Conservation (phyloP, 768 basidiomycete species). For the Phanerochaete sordida region DNA sequence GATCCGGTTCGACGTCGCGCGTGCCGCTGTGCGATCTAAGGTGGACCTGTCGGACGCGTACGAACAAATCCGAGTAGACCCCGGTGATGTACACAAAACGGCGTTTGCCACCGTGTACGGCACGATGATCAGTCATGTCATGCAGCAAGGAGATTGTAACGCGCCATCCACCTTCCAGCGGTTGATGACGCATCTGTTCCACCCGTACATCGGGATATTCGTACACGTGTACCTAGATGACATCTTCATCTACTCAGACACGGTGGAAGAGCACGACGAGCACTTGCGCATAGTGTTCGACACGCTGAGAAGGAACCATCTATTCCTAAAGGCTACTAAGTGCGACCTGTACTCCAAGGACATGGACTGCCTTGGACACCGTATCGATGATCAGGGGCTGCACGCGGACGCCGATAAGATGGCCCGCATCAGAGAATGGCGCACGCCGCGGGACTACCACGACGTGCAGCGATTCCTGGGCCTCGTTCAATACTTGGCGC, state of each 20-base stretch:
- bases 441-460: slow-evolving; percentile 27
- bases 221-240: slow-evolving; percentile 44
- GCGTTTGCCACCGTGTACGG: slow-evolving; percentile 36
- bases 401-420: slow-evolving; percentile 36
- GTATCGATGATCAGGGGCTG: slow-evolving; percentile 37
- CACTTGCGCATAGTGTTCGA: slow-evolving; percentile 32
- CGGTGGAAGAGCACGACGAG: slow-evolving; percentile 34
- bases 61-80: slow-evolving; percentile 35
- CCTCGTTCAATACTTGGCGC: slow-evolving; percentile 34
- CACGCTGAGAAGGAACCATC: slow-evolving; percentile 19
- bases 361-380: slow-evolving; percentile 37
- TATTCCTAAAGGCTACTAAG: slow-evolving; percentile 34
- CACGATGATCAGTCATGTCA: slow-evolving; percentile 32
- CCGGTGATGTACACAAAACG: slow-evolving; percentile 27
- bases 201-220: slow-evolving; percentile 33
- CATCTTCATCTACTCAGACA: slow-evolving; percentile 36
- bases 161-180: slow-evolving; percentile 42
- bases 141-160: slow-evolving; percentile 46
- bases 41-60: slow-evolving; percentile 41
- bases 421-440: slow-evolving; percentile 29
- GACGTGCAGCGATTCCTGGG: slow-evolving; percentile 40
- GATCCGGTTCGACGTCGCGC: slow-evolving; percentile 31
- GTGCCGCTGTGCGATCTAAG: slow-evolving; percentile 31
- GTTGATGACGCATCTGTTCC: slow-evolving; percentile 39
- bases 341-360: slow-evolving; percentile 27